Conservation (phyloP, 2,329 filamentous ascomycete genomes). For the Escovopsis sp. region DNA sequence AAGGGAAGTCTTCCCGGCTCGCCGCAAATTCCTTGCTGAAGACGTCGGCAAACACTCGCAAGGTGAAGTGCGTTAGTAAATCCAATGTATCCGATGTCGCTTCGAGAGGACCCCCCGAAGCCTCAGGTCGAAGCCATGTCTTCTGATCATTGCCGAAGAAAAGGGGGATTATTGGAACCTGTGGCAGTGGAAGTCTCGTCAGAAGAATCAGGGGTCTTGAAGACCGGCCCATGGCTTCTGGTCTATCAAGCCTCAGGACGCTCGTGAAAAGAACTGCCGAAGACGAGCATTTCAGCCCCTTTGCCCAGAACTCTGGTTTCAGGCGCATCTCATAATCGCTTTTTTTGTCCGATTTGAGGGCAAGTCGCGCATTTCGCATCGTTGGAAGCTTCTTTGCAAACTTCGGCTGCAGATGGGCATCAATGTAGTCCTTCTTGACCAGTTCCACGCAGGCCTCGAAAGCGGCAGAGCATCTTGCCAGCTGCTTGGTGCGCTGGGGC, state of each 20-base stretch:
- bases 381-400: slow-evolving; percentile 57
- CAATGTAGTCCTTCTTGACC: slow-evolving; percentile 49
- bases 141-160: slow-evolving; percentile 52
- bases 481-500: slow-evolving; percentile 51
- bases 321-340: slow-evolving; percentile 61
- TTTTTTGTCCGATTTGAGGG: slow-evolving; percentile 64
- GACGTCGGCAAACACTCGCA: slow-evolving; percentile 64
- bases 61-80: slow-evolving; percentile 55
- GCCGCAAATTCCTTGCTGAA: slow-evolving; percentile 78
- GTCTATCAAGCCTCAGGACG: slow-evolving; percentile 42
- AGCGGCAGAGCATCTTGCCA: slow-evolving; percentile 79
- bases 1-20: slow-evolving; percentile 52
- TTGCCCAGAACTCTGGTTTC: slow-evolving; percentile 64
- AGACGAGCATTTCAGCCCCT: slow-evolving; percentile 17
- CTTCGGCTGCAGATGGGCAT: slow-evolving; percentile 59
- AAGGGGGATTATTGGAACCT: slow-evolving; percentile 52
- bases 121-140: slow-evolving; percentile 40
- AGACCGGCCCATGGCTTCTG: slow-evolving; percentile 38
- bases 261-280: slow-evolving; percentile 46
- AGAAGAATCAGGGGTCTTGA: slow-evolving; percentile 56
- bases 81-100: slow-evolving; percentile 31
- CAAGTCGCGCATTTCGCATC: slow-evolving; percentile 78
- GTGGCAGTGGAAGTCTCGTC: slow-evolving; percentile 50
- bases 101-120: slow-evolving; percentile 28
- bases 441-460: slow-evolving; percentile 68